Evolutionary conservation across 257 asterid genomes (phyloP).

Genomic region (Solanum etuberosum): DNA sequence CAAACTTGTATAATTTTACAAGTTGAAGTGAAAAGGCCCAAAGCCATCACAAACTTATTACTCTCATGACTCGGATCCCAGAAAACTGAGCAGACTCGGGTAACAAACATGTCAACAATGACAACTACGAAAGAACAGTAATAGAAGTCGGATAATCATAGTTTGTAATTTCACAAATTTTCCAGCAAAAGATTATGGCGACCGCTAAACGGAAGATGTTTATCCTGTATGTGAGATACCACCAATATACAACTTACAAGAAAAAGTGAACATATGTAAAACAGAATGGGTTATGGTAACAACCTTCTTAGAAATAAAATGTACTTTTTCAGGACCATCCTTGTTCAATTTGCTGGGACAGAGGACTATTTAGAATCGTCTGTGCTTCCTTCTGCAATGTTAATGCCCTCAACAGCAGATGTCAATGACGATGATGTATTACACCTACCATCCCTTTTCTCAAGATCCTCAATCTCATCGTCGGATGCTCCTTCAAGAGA

Average conservation of each 20-base stretch:
- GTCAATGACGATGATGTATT: constrained; percentile 34
- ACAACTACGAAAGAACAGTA: neutral
- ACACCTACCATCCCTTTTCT: neutral
- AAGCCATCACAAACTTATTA: neutral
- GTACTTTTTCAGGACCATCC: neutral
- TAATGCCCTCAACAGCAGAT: constrained; percentile 48
- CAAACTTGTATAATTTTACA: neutral
- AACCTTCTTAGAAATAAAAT: neutral
- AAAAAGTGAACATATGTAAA: neutral
- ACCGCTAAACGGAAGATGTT: neutral
- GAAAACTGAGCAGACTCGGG: neutral
- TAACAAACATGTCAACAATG: neutral
- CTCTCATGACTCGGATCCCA: neutral
- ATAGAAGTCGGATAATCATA: neutral
- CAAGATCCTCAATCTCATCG: constrained; percentile 24
- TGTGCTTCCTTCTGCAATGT: constrained; percentile 15
- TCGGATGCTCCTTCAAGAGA: constrained; percentile 36
- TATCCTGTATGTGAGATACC: neutral
- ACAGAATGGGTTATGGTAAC: neutral
- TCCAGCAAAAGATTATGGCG: neutral
- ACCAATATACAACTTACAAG: neutral
- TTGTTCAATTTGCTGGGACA: constrained; percentile 19
- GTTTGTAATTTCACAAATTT: neutral
- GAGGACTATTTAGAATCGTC: constrained; percentile 9
- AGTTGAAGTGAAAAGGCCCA: neutral